Evolutionary conservation across 768 basidiomycete genomes (phyloP), one percentile per base, ranked within the genome.

Genomic region (Tricholoma matsutake): DNA sequence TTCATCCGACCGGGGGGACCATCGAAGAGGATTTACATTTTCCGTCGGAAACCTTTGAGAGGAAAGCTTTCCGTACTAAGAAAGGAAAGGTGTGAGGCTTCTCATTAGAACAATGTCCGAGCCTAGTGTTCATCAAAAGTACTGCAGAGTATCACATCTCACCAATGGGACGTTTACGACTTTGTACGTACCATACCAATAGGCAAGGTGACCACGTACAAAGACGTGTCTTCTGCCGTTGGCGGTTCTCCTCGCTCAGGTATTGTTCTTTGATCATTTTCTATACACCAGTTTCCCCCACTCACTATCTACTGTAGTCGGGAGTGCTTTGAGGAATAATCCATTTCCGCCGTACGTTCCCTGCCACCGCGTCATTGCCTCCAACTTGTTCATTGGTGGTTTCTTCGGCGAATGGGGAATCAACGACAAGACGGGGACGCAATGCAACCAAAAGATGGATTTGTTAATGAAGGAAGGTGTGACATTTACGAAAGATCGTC

Each of bases 331-430:
- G 28, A 77, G 84, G 43, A 78, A 76, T 54, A 89, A 90, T 65
- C 87, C 88, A 0, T 91, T 89, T 69, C 80, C 81, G 4, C 88
- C 88, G 0, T 79, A 76, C 60, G 78, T 90, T 4, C 89, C 88
- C 0, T 91, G 89, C 61, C 89, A 90, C 65, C 83, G 88, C 34
- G 80, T 91, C 56, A 81, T 90, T 13, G 85, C 87, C 0, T 83
- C 86, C 0, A 83, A 79, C 62, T 69, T 79, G 10, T 86, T 78
- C 57, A 75, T 89, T 11, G 88, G 87, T 2, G 88, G 88, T 0
- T 89, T 85, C 67, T 75, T 72, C 41, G 87, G 86, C 16, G 83
- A 87, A 69, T 86, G 85, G 83, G 82, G 80, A 3, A 76, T 72
- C 31, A 70, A 74, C n/a, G 67, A 74, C 59, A 77, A 76, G 51